phyloP scores from a whole-genome alignment of 768 basidiomycete species.

The Xerocomellus chrysenteron region DNA sequence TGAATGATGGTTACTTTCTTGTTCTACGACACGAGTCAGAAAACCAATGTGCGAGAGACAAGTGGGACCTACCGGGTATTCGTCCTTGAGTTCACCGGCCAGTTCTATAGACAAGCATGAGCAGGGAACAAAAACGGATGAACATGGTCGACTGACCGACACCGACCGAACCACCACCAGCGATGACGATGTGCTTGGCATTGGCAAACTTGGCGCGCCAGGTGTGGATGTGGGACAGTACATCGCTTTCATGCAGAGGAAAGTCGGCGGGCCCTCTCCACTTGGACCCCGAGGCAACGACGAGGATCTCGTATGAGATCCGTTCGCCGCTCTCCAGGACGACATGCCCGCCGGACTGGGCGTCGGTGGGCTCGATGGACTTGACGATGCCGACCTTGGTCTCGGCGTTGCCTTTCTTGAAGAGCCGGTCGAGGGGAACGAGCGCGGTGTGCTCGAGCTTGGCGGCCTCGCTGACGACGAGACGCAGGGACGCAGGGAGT shows the following conservation, averaged over 20 bases:
- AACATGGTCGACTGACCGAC: conserved; percentile 36
- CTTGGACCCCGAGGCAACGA: conserved; percentile 56
- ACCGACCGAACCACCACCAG: conserved; percentile 58
- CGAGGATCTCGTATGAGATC: conserved; percentile 53
- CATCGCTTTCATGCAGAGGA: conserved; percentile 35
- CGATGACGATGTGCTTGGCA: conserved; percentile 46
- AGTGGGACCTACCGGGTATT: conserved; percentile 35
- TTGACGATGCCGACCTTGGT: conserved; percentile 34
- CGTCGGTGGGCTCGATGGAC: conserved; percentile 38
- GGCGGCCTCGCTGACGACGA: conserved; percentile 39
- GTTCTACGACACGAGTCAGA: conserved; percentile 19
- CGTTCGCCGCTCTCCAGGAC: conserved; percentile 49
- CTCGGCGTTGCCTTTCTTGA: conserved; percentile 47
- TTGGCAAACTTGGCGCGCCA: conserved; percentile 35
- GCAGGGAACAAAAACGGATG: not conserved
- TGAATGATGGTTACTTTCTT: conserved; percentile 65
- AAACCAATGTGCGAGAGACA: not conserved
- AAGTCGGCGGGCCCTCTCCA: conserved; percentile 53
- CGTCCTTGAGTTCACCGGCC: conserved; percentile 45
- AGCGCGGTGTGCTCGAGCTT: conserved; percentile 44
- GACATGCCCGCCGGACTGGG: conserved; percentile 45
- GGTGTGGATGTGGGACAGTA: conserved; percentile 28
- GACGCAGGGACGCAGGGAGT: conserved; percentile 52
- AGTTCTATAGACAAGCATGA: conserved; percentile 32
- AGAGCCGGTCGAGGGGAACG: conserved; percentile 52